Evolutionary conservation across 116 monocot genomes (phyloP).

Genomic region (Iris pallida): DNA sequence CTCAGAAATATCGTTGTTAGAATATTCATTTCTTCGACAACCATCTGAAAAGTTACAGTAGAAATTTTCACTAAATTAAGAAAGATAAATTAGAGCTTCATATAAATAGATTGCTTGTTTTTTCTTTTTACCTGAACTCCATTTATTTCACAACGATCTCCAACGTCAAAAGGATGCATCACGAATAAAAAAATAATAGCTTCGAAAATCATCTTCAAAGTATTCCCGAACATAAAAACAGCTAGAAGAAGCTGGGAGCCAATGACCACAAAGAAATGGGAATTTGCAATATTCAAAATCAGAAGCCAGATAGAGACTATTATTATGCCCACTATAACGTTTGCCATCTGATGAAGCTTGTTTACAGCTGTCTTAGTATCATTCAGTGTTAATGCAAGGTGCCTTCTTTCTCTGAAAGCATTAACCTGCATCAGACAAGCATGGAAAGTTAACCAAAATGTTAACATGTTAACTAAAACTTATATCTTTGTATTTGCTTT

Average conservation of each 20-base stretch:
- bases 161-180: constrained; percentile 93
- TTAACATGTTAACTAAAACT: background rate
- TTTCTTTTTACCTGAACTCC: constrained; percentile 57
- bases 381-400: constrained; percentile 71
- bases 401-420: constrained; percentile 79
- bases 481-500: no score
- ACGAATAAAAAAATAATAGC: constrained; percentile 86
- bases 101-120: background rate
- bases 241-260: constrained; percentile 72
- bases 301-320: constrained; percentile 71
- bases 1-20: constrained; percentile 67
- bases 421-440: constrained; percentile 41
- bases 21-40: constrained; percentile 94
- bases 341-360: constrained; percentile 81
- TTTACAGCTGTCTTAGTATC: constrained; percentile 95
- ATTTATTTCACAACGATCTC: constrained; percentile 80
- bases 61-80: background rate
- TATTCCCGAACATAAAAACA: constrained; percentile 82
- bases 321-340: constrained; percentile 55
- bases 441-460: background rate
- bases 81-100: background rate
- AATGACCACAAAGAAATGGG: constrained; percentile 63
- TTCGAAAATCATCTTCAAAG: constrained; percentile 73
- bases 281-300: constrained; percentile 63
- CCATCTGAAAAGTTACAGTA: constrained; percentile 26